Evolutionary conservation across 139 green algal genomes (phyloP), one percentile per base, ranked within the genome.

Genomic region (Chlorokybus atmophyticus): DNA sequence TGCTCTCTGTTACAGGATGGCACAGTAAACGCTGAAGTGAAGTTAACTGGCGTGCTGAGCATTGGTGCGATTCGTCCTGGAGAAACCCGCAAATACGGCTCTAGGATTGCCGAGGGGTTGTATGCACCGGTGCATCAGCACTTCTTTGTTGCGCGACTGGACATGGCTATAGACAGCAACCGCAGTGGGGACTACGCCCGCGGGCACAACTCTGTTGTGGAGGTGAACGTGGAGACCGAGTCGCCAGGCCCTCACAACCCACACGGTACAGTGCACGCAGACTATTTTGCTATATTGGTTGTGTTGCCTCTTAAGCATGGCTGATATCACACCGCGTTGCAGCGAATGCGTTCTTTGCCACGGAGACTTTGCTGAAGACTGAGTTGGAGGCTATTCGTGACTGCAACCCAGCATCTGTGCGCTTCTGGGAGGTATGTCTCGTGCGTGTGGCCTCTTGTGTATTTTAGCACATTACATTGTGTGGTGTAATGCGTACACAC

Each of bases 21-120:
- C 49, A 74, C 56, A 24, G 87, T 94, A 23, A 44, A 74, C 39
- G 79, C 83, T 17, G 77, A 94, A 66, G 62, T 83, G 28, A 90
- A 93, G 75, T 75, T 95, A 40, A 93, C 84, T 0, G 86, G 86
- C 54, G 86, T 87, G 30, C 66, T 94, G 21, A 80, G 29, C 41
- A 44, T 41, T 55, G 74, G 23, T 51, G 71, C 62, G 41, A 38
- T 70, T n/a, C 51, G 19, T 40, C 50, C n/a, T 8, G 39, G 39
- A 1, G 60, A 81, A 38, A 42, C 72, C 28, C 67, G 73, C 6
- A 62, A 58, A 2, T 81, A 80, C 52, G 85, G 85, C 29, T 82
- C 76, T 39, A 59, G 72, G 5, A 67, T 94, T 44, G 79, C 73
- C 0, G 75, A 73, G 0, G 73, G 74, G 3, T 73, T 94, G 7